Base-by-base conservation (phyloP, 2,329 filamentous ascomycete species). In the Penicillium freii region DNA sequence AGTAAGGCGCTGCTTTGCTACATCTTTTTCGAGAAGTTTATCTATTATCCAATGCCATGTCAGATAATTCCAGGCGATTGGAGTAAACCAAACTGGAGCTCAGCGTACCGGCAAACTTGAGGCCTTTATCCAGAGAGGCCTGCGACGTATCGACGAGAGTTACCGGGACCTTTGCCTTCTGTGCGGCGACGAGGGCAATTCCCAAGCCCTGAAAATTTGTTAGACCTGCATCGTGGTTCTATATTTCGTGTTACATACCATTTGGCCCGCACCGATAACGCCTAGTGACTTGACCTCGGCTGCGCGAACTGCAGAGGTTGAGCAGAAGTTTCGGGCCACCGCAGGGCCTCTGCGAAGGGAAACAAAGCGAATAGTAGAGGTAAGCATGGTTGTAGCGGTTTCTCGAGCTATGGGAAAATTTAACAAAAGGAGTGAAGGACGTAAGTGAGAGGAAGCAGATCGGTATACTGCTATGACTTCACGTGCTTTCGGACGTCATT, bases 211-310 rank as follows among this genome's bases (percentile, higher is more conserved):
- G 67, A 43, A 17, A 57, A 23, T 45, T 46, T 36, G 49, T 67
- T 60, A 72, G 71, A 71, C 52, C 31, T 31, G 7, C 31, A 25
- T 11, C 42, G 29, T 27, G 23, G 36, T 9, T 43, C 43, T 23
- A 29, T 27, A 46, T 27, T 36, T 13, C 21, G 31, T 25, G 8
- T 31, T 60, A 73, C 82, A 71, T 77, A 96, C 92, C 92, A 97
- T 97, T 75, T 97, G 94, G 29, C 94, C 94, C 52, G 93, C 92
- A 64, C 94, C 94, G 70, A 99, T 83, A 49, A 99, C 93, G 70
- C 93, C 94, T 42, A 99, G 79, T 65, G 85, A 88, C 79, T 92
- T 95, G 61, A 99, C 87, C 70, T 92, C 86, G 55, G 87, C 85
- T 59, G 80, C 80, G 62, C 85, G 85, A 67, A 82, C 81, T 45